phyloP scores from a whole-genome alignment of 192 early-diverging fungal genomes.

The Dimargaris verticillata region DNA sequence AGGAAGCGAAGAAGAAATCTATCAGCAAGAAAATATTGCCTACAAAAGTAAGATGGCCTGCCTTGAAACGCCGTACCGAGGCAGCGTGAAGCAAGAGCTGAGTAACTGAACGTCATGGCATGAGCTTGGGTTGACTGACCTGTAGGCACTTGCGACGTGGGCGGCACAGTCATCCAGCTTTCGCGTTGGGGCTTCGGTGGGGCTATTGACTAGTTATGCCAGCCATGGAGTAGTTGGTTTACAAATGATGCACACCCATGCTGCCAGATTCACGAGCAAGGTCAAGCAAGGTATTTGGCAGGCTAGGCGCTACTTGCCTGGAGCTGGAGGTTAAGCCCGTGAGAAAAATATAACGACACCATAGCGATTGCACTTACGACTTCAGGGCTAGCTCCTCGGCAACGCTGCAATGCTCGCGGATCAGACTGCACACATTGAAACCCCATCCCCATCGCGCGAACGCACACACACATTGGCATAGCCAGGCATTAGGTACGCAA shows the following conservation, averaged over 20 bases:
- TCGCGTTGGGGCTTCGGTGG: not conserved
- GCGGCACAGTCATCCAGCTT: constrained; percentile 2
- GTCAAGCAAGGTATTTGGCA: not conserved
- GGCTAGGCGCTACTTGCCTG: not conserved
- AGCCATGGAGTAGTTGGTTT: not conserved
- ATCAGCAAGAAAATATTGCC: not conserved
- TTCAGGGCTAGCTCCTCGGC: not conserved
- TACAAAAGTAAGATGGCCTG: not conserved
- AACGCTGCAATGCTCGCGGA: too few relatives aligned
- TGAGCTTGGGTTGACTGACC: not conserved
- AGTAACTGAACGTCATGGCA: not conserved
- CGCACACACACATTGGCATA: too few relatives aligned
- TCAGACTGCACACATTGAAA: too few relatives aligned
- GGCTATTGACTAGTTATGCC: not conserved
- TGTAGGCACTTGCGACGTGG: not conserved
- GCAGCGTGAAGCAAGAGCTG: too few relatives aligned
- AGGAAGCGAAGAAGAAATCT: not conserved
- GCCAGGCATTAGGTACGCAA: too few relatives aligned
- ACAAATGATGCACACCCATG: not conserved
- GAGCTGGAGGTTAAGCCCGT: not conserved
- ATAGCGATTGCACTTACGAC: not conserved
- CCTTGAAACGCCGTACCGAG: not conserved
- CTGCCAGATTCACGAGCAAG: not conserved
- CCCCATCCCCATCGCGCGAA: too few relatives aligned
- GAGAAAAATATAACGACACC: not conserved